phyloP scores from a whole-genome alignment of 2,329 filamentous ascomycete species.

The Neopestalotiopsis rosae region DNA sequence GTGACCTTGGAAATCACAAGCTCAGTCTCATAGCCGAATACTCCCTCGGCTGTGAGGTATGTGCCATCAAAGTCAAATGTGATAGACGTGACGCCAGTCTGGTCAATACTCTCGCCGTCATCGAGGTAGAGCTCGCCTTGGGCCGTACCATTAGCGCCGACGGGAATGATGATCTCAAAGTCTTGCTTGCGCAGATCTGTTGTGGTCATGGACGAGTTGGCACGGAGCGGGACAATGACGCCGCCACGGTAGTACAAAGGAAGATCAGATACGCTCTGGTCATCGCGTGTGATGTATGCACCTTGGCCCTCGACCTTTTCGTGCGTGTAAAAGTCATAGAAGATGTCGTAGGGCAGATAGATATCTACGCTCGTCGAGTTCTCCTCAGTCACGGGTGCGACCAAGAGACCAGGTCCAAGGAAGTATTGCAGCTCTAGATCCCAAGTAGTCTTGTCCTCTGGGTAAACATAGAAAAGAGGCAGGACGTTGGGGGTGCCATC shows the following conservation, averaged over 20 bases:
- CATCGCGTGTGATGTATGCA: slow-evolving; percentile 39
- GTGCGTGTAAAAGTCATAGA: slow-evolving; percentile 59
- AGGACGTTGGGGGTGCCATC: slow-evolving; percentile 70
- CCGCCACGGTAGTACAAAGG: slow-evolving; percentile 73
- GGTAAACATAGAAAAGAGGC: slow-evolving; percentile 74
- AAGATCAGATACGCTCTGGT: slow-evolving; percentile 55
- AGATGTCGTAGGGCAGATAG: slow-evolving; percentile 53
- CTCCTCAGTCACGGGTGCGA: slow-evolving; percentile 52
- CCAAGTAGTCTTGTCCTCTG: slow-evolving; percentile 46
- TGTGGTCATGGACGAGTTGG: slow-evolving; percentile 64
- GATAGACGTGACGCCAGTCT: slow-evolving; percentile 61
- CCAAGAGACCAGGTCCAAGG: slow-evolving; percentile 49
- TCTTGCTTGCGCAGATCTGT: slow-evolving; percentile 65
- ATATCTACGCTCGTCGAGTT: slow-evolving; percentile 47
- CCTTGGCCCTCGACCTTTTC: slow-evolving; percentile 47
- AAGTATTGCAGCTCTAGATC: slow-evolving; percentile 53
- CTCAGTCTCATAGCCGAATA: slow-evolving; percentile 56
- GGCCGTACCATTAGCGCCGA: slow-evolving; percentile 66
- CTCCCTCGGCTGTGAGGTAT: slow-evolving; percentile 54
- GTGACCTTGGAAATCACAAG: slow-evolving; percentile 54
- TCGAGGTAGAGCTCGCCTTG: slow-evolving; percentile 76
- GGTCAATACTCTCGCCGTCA: slow-evolving; percentile 73
- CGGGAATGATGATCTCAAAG: slow-evolving; percentile 75
- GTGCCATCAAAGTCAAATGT: slow-evolving; percentile 63
- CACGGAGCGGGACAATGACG: slow-evolving; percentile 66